phyloP scores from a whole-genome alignment of 2,329 filamentous ascomycete genomes.

The Samsoniella hepiali region DNA sequence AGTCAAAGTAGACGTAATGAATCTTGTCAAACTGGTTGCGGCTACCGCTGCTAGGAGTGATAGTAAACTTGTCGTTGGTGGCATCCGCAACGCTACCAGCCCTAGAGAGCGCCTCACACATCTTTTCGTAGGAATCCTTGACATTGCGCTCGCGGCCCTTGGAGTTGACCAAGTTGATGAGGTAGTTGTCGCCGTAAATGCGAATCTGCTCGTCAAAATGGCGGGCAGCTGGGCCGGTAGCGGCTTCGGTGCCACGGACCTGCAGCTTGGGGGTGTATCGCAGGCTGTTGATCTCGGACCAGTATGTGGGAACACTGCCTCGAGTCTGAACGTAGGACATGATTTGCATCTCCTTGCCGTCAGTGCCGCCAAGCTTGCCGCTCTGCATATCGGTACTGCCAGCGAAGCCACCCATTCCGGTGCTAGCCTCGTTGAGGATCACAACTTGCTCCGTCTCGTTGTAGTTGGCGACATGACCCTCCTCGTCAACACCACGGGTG shows the following conservation, averaged over 20 bases:
- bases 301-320: slow-evolving; percentile 92
- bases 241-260: slow-evolving; percentile 78
- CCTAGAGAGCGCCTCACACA: slow-evolving; percentile 71
- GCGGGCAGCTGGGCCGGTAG: slow-evolving; percentile 71
- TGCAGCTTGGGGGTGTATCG: slow-evolving; percentile 89
- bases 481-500: slow-evolving; percentile 86
- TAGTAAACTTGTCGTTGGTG: slow-evolving; percentile 76
- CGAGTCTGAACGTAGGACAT: slow-evolving; percentile 94
- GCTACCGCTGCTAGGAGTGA: slow-evolving; percentile 63
- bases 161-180: slow-evolving; percentile 96
- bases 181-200: slow-evolving; percentile 92
- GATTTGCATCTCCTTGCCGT: slow-evolving; percentile 77
- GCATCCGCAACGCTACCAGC: slow-evolving; percentile 65
- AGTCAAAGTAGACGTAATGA: slow-evolving; percentile 98
- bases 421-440: slow-evolving; percentile 77
- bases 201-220: slow-evolving; percentile 94
- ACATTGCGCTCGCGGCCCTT: slow-evolving; percentile 85
- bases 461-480: slow-evolving; percentile 96
- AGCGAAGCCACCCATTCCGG: slow-evolving; percentile 74
- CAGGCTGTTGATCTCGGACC: slow-evolving; percentile 92
- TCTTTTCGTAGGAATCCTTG: slow-evolving; percentile 90
- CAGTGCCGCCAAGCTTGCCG: slow-evolving; percentile 57
- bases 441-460: slow-evolving; percentile 96
- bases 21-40: slow-evolving; percentile 71
- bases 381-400: slow-evolving; percentile 74